A percentile compares a stretch with the other conserved stretches of the same genome.
These are phyloP conservation scores for Dentipellis sp. DNA, from an alignment of 768 basidiomycete species.

Conservation along the genomic window DNA sequence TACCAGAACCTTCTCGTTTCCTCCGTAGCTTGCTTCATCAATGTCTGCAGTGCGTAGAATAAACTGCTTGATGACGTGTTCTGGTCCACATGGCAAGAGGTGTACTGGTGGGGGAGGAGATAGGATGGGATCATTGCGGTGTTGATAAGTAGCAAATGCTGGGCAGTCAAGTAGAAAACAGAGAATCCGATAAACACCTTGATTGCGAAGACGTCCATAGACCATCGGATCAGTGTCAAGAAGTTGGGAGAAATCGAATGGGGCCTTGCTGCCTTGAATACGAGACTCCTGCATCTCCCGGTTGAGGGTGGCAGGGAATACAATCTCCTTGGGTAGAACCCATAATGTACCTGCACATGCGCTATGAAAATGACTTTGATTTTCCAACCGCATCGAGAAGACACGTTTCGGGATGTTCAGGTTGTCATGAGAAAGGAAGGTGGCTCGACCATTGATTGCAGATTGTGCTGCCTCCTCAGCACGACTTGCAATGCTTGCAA, in stretches of 20 bases:
- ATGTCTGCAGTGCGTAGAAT: conserved; percentile 27
- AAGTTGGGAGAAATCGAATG: background rate
- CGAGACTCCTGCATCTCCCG: background rate
- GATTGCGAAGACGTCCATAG: background rate
- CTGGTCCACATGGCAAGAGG: conserved; percentile 19
- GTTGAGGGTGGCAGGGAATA: background rate
- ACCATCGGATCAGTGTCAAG: background rate
- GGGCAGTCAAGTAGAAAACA: background rate
- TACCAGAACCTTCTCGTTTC: conserved; percentile 21
- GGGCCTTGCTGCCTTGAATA: background rate
- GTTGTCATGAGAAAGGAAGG: background rate
- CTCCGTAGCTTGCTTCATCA: conserved; percentile 32
- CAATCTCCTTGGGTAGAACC: background rate
- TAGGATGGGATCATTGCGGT: conserved; percentile 13
- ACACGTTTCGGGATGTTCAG: background rate
- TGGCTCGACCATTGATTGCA: background rate
- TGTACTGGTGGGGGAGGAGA: conserved; percentile 15
- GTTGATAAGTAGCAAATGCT: conserved; percentile 14
- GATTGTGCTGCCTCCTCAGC: background rate
- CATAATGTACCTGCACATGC: background rate
- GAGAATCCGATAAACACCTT: background rate
- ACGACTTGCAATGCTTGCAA: background rate
- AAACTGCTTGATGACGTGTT: conserved; percentile 23
- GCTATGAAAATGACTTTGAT: background rate
- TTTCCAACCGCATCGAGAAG: background rate